Percentiles rank a stretch among this genome's conserved stretches.
These are phyloP conservation scores for Mycosphaerella arachidis DNA, from an alignment of 2,329 filamentous ascomycete genomes.

Conservation along the genomic window DNA sequence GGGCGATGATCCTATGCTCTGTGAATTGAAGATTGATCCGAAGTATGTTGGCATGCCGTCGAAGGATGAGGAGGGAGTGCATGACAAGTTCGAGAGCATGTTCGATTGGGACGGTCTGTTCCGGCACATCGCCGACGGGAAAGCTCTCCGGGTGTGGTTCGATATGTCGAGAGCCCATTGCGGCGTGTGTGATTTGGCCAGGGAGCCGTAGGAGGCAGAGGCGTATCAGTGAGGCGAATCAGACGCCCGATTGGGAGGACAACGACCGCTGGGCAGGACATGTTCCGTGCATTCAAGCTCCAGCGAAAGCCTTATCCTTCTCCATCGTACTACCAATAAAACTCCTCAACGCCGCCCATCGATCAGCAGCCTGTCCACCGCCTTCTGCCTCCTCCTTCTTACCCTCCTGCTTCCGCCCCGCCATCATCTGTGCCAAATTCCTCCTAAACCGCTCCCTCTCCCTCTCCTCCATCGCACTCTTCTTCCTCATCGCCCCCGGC, in stretches of 20 bases:
- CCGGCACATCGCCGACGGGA: not conserved
- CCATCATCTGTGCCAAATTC: constrained; percentile 70
- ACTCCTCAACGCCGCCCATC: constrained; percentile 76
- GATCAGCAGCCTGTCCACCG: constrained; percentile 49
- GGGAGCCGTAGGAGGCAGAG: not conserved
- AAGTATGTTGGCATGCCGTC: not conserved
- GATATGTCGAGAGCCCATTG: not conserved
- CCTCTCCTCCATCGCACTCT: constrained; percentile 70
- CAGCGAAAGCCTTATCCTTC: constrained; percentile 69
- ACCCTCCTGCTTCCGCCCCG: constrained; percentile 25
- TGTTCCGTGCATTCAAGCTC: constrained; percentile 12
- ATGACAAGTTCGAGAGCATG: not conserved
- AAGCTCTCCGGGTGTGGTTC: not conserved
- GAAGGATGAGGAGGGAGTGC: not conserved
- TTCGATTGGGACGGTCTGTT: not conserved
- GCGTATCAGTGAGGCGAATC: not conserved
- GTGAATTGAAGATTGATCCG: not conserved
- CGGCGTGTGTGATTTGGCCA: not conserved
- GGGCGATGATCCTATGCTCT: not conserved
- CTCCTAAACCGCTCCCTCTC: constrained; percentile 81
- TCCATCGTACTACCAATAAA: constrained; percentile 89
- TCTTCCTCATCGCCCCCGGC: constrained; percentile 76
- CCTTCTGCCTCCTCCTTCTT: constrained; percentile 10
- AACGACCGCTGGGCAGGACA: too few species aligned
- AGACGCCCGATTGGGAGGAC: not conserved